Conservation (phyloP, 2,329 filamentous ascomycete genomes). For the Neurospora sp. region DNA sequence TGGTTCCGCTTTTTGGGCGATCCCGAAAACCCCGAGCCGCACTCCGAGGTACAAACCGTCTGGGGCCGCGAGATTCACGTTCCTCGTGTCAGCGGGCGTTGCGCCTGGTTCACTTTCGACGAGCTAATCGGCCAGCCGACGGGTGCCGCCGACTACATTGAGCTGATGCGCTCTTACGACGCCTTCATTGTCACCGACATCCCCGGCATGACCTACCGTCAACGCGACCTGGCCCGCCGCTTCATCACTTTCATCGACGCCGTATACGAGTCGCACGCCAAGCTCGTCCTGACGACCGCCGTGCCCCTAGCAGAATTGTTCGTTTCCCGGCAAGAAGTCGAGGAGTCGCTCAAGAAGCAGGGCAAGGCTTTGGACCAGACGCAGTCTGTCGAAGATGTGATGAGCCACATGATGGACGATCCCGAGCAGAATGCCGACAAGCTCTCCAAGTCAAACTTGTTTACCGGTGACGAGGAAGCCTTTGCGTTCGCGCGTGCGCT, state of each 20-base stretch:
- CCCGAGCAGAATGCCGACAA: conserved; percentile 74
- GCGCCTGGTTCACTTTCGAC: conserved; percentile 85
- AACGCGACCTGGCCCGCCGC: conserved; percentile 77
- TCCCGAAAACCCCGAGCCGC: conserved; percentile 62
- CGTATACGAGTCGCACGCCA: conserved; percentile 86
- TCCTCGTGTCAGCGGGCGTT: conserved; percentile 75
- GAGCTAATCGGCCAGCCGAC: conserved; percentile 84
- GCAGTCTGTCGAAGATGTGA: conserved; percentile 47
- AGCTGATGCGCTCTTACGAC: conserved; percentile 81
- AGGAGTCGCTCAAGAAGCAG: conserved; percentile 39
- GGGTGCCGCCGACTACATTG: conserved; percentile 89
- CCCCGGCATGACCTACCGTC: conserved; percentile 78
- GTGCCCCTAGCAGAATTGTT: conserved; percentile 82
- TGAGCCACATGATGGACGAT: conserved; percentile 80
- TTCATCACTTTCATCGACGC: conserved; percentile 99
- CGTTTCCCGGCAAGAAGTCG: conserved; percentile 60
- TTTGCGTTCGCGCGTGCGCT: conserved; percentile 92
- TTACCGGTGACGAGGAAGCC: conserved; percentile 88
- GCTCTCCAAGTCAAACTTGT: conserved; percentile 77
- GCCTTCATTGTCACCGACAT: conserved; percentile 87
- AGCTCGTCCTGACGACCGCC: conserved; percentile 84
- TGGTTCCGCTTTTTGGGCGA: conserved; percentile 96
- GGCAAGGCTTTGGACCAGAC: conserved; percentile 31
- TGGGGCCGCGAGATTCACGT: conserved; percentile 90
- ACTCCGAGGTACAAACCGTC: conserved; percentile 68